Percentiles rank a stretch among this genome's conserved stretches.
Evolutionary conservation across 352 stramenopile species (phyloP).

Genomic region (Globisporangium polare): DNA sequence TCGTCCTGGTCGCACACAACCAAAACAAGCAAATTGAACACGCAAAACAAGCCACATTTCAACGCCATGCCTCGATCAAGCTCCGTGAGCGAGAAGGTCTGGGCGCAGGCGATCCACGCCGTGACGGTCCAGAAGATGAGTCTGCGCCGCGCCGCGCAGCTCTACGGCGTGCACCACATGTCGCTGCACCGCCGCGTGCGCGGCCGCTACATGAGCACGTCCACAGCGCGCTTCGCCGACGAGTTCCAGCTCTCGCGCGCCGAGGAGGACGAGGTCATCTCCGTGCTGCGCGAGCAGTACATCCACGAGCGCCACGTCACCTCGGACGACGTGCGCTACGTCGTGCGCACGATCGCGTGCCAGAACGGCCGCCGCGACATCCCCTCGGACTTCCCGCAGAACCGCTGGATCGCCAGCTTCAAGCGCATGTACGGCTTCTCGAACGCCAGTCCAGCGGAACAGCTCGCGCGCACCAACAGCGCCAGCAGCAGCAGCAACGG

Average conservation of each 20-base stretch:
- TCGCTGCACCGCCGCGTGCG: constrained; percentile 27
- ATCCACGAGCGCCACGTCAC: constrained; percentile 36
- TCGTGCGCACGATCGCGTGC: constrained; percentile 41
- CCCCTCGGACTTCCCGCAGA: constrained; percentile 43
- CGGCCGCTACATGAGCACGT: constrained; percentile 7
- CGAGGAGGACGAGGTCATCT: constrained; percentile 36
- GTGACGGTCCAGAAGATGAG: constrained; percentile 46
- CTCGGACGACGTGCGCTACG: constrained; percentile 45
- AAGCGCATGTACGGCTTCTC: constrained; percentile 44
- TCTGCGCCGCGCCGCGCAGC: constrained; percentile 30
- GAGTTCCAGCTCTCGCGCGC: constrained; percentile 27
- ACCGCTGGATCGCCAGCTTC: constrained; percentile 44
- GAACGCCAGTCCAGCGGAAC: constrained; percentile 16
- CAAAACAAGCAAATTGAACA: constrained; percentile 1
- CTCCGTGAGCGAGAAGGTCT: constrained; percentile 32
- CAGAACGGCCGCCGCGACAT: constrained; percentile 25
- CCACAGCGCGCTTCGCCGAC: constrained; percentile 10
- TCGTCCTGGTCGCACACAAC: constrained; percentile 4
- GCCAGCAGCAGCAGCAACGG: constrained; percentile 8
- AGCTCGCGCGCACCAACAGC: constrained; percentile 5
- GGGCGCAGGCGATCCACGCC: constrained; percentile 37
- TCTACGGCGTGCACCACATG: constrained; percentile 48
- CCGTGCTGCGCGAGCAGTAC: constrained; percentile 36
- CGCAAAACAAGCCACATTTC: not conserved
- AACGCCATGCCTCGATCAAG: constrained; percentile 17